phyloP scores from a whole-genome alignment of 257 asterid genomes.

The Nicotiana undulata region DNA sequence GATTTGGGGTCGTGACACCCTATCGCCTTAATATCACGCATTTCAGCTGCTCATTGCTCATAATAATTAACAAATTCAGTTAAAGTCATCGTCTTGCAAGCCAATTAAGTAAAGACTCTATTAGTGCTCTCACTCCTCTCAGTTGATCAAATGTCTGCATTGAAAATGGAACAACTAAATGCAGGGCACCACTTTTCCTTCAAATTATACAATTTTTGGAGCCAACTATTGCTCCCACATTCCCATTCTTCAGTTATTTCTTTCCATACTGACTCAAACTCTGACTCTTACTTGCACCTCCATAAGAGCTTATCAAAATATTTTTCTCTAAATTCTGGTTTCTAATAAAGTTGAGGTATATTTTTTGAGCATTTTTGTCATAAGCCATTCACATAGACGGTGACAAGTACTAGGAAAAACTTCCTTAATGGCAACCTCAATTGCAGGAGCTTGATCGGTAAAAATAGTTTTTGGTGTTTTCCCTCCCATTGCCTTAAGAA shows the following conservation, averaged over 20 bases:
- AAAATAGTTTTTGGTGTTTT: not conserved
- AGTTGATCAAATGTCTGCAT: not conserved
- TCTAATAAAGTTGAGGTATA: conserved; percentile 1
- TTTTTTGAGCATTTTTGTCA: not conserved
- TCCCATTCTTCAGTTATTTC: not conserved
- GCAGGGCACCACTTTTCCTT: not conserved
- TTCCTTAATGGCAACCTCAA: not conserved
- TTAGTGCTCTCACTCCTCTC: conserved; percentile 8
- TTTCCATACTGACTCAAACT: not conserved
- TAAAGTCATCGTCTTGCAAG: too few relatives aligned
- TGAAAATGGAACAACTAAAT: not conserved
- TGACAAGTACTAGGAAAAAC: not conserved
- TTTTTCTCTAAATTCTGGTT: not conserved
- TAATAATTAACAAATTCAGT: too few relatives aligned
- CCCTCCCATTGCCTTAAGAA: not conserved
- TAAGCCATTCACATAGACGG: not conserved
- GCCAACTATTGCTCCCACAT: not conserved
- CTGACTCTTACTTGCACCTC: not conserved
- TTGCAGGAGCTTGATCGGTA: conserved; percentile 3
- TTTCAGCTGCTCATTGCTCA: not conserved
- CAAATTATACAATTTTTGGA: not conserved
- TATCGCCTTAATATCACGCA: not conserved
- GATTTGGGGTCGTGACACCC: too few relatives aligned
- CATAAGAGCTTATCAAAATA: not conserved
- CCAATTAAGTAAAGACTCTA: not conserved